Percentiles rank a stretch among this genome's conserved stretches.
Evolutionary conservation across 768 basidiomycete species (phyloP).

Genomic region (Leccinum uliginosum): DNA sequence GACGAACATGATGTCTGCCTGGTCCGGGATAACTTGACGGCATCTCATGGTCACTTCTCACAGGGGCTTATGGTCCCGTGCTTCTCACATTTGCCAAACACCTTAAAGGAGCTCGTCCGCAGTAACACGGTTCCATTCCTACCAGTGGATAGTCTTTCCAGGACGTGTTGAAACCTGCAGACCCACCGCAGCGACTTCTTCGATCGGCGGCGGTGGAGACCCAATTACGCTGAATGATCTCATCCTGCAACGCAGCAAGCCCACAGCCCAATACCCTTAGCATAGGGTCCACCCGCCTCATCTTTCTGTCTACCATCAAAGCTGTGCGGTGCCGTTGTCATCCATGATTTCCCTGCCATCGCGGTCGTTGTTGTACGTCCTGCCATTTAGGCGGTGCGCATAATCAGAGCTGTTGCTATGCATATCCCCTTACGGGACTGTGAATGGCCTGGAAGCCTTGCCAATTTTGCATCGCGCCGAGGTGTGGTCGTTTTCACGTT

Average conservation of each 20-base stretch:
- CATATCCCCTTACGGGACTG: slow-evolving; percentile 1
- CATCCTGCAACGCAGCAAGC: slow-evolving; percentile 16
- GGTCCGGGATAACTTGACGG: neutral
- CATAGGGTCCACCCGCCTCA: slow-evolving; percentile 5
- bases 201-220: slow-evolving; percentile 17
- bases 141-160: slow-evolving; percentile 6
- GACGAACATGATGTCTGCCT: slow-evolving; percentile 7
- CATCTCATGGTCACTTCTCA: slow-evolving; percentile 21
- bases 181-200: slow-evolving; percentile 20
- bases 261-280: slow-evolving; percentile 22
- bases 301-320: slow-evolving; percentile 4
- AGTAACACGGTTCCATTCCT: slow-evolving; percentile 22
- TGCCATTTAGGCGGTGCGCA: slow-evolving; percentile 5
- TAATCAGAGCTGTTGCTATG: slow-evolving; percentile 10
- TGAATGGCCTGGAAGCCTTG: slow-evolving; percentile 4
- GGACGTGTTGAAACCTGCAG: slow-evolving; percentile 18
- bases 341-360: slow-evolving; percentile 3
- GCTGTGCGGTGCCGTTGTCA: slow-evolving; percentile 3
- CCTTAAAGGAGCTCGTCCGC: slow-evolving; percentile 13
- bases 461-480: slow-evolving; percentile 5
- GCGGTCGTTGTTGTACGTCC: neutral
- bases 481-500: slow-evolving; percentile 9
- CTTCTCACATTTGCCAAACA: slow-evolving; percentile 17
- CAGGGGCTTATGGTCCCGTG: slow-evolving; percentile 4
- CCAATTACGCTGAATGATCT: slow-evolving; percentile 17